Percentiles rank a stretch among this genome's conserved stretches.
Evolutionary conservation across 2,329 filamentous ascomycete genomes (phyloP).

Genomic region (Escovopsis sp.): DNA sequence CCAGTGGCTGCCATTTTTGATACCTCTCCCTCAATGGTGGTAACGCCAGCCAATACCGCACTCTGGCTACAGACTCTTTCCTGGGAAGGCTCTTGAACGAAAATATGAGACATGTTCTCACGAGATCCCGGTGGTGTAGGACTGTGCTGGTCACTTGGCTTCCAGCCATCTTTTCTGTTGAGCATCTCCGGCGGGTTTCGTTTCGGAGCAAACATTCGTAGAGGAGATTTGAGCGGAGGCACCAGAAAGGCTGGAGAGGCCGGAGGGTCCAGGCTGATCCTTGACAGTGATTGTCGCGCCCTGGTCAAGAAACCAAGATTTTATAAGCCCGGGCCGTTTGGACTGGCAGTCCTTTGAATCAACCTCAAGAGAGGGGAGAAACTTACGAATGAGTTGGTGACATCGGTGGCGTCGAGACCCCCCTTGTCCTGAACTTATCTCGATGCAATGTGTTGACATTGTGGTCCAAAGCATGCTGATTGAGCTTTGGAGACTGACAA

Average conservation of each 20-base stretch:
- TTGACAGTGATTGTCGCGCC: neutral
- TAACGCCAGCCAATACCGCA: neutral
- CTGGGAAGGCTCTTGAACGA: neutral
- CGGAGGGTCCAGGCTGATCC: neutral
- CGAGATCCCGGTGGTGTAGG: neutral
- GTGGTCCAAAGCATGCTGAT: neutral
- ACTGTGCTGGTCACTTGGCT: constrained; percentile 3
- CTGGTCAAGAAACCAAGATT: neutral
- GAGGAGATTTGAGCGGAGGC: constrained; percentile 7
- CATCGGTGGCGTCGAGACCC: constrained; percentile 15
- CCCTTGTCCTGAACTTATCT: neutral
- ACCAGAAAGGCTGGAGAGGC: constrained; percentile 1
- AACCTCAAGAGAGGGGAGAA: neutral
- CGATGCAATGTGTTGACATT: neutral
- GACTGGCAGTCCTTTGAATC: neutral
- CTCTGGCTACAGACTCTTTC: neutral
- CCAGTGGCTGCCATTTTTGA: constrained; percentile 2
- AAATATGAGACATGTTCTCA: neutral
- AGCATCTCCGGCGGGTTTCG: constrained; percentile 2
- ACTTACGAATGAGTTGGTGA: constrained; percentile 17
- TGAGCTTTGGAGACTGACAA: neutral
- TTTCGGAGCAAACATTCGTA: neutral
- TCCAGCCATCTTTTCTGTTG: constrained; percentile 5
- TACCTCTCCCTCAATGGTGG: neutral
- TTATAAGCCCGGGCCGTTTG: neutral